phyloP scores from a whole-genome alignment of 139 green algal species.

The Coccomyxa sp. region DNA sequence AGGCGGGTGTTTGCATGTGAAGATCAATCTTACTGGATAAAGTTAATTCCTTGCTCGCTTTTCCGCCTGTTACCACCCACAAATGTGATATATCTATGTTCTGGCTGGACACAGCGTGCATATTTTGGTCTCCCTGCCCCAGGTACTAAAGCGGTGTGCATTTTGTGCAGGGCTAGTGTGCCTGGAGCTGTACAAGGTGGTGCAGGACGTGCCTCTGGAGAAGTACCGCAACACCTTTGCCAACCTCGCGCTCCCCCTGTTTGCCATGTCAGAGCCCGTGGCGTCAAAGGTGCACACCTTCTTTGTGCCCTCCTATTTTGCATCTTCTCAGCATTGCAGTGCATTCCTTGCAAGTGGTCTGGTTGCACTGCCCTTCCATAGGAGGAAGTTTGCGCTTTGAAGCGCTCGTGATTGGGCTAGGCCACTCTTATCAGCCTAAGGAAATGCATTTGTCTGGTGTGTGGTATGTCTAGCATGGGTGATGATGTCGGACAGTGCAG shows the following conservation, averaged over 20 bases:
- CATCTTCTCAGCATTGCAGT: not conserved
- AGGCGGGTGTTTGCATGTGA: too few relatives aligned
- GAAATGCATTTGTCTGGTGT: not conserved
- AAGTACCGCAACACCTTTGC: conserved; percentile 96
- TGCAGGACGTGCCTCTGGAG: conserved; percentile 70
- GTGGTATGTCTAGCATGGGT: not conserved
- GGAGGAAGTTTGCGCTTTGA: too few relatives aligned
- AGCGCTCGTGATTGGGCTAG: too few relatives aligned
- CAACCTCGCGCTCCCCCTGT: conserved; percentile 96
- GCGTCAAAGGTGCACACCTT: conserved; percentile 58
- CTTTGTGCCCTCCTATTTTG: not conserved
- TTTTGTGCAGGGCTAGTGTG: conserved; percentile 75
- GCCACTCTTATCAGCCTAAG: too few relatives aligned
- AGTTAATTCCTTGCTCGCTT: too few relatives aligned
- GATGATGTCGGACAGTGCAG: too few relatives aligned
- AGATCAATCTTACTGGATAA: too few relatives aligned
- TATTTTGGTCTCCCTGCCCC: too few relatives aligned
- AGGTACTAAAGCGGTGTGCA: too few relatives aligned
- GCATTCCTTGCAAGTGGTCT: not conserved
- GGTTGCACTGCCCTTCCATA: not conserved
- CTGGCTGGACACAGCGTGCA: too few relatives aligned
- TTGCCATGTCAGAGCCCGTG: conserved; percentile 95
- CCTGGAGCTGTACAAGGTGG: conserved; percentile 96
- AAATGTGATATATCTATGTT: too few relatives aligned
- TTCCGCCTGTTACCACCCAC: too few relatives aligned